Conservation (phyloP, 768 basidiomycete species). For the Leccinum uliginosum region DNA sequence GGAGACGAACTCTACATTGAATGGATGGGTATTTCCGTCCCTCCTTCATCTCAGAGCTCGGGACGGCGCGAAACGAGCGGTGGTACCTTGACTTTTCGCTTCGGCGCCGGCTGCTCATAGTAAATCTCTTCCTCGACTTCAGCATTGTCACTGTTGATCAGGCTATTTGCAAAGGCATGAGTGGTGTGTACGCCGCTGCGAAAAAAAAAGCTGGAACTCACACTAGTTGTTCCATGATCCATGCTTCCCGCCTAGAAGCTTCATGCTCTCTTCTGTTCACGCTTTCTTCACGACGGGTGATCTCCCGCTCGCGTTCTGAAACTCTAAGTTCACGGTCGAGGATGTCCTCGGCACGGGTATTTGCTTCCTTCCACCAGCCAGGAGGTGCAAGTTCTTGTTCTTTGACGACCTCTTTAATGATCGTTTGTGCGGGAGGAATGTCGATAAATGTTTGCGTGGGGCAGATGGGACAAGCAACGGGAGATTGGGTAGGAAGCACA, state of each 20-base stretch:
- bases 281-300: slow-evolving; percentile 79
- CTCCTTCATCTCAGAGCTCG: slow-evolving; percentile 96
- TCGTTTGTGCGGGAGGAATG: slow-evolving; percentile 64
- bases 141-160: slow-evolving; percentile 65
- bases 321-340: slow-evolving; percentile 84
- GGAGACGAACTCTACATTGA: slow-evolving; percentile 70
- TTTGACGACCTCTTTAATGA: slow-evolving; percentile 85
- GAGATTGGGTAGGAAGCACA: slow-evolving; percentile 54
- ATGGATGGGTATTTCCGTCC: slow-evolving; percentile 29
- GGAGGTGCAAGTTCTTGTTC: slow-evolving; percentile 76
- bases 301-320: slow-evolving; percentile 81
- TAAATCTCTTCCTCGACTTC: slow-evolving; percentile 75
- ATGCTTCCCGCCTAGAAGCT: slow-evolving; percentile 78
- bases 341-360: slow-evolving; percentile 71
- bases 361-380: slow-evolving; percentile 70
- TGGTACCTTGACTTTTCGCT: slow-evolving; percentile 89
- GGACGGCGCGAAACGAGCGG: slow-evolving; percentile 78
- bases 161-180: slow-evolving; percentile 36
- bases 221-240: slow-evolving; percentile 95
- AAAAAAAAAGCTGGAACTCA: slow-evolving; percentile 34
- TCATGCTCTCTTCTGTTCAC: slow-evolving; percentile 86
- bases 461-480: slow-evolving; percentile 56
- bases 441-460: slow-evolving; percentile 49
- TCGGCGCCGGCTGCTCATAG: slow-evolving; percentile 64
- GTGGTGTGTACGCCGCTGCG: not conserved